These are phyloP conservation scores for Psilocybe azurescens DNA, from an alignment of 768 basidiomycete genomes.

Conservation along the genomic window DNA sequence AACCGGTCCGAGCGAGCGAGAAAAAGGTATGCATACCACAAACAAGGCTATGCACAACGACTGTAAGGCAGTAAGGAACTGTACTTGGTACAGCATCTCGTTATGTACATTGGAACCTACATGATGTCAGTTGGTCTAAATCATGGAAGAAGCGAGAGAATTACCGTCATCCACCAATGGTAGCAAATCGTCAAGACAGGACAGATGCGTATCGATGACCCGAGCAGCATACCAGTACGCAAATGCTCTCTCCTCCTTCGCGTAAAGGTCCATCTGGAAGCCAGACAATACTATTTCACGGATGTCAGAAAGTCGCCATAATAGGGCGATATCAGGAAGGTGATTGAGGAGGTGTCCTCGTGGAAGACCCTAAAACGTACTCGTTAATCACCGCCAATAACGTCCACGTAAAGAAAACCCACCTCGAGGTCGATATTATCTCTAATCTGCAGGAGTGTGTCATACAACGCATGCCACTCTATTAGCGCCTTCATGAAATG, in stretches of 20 bases:
- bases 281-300: slow-evolving; percentile 77
- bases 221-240: slow-evolving; percentile 77
- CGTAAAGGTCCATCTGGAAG: slow-evolving; percentile 78
- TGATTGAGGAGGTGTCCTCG: slow-evolving; percentile 40
- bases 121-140: neutral
- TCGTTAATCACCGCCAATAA: neutral
- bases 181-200: slow-evolving; percentile 54
- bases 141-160: neutral
- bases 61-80: slow-evolving; percentile 63
- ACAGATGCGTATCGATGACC: slow-evolving; percentile 61
- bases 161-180: slow-evolving; percentile 43
- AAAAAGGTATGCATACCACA: slow-evolving; percentile 43
- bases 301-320: slow-evolving; percentile 65
- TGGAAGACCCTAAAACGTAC: slow-evolving; percentile 32
- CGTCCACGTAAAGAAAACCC: slow-evolving; percentile 7
- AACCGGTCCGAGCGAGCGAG: neutral
- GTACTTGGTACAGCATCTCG: slow-evolving; percentile 56
- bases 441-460: slow-evolving; percentile 42
- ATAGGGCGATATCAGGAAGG: slow-evolving; percentile 52
- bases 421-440: slow-evolving; percentile 36
- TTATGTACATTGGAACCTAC: slow-evolving; percentile 43
- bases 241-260: slow-evolving; percentile 67
- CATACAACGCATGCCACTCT: slow-evolving; percentile 72
- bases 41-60: slow-evolving; percentile 59
- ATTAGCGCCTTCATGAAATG: slow-evolving; percentile 65